Evolutionary conservation across 345 rosid species (phyloP).

Genomic region (Linum lewisii): DNA sequence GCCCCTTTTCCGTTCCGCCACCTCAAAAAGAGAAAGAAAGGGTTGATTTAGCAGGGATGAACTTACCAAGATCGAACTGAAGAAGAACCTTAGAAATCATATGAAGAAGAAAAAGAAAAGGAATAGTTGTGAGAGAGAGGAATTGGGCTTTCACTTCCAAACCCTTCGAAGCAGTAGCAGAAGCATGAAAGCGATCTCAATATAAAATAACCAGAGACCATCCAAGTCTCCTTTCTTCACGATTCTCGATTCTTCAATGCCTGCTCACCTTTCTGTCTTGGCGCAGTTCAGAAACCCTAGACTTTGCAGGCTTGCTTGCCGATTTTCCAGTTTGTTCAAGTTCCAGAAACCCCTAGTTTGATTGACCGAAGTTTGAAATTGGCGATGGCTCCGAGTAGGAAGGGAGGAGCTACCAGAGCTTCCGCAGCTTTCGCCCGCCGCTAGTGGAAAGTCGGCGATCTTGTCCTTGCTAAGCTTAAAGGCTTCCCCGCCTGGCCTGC

Average conservation of each 20-base stretch:
- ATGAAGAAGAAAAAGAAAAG: too few relatives aligned
- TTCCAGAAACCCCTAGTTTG: constrained; percentile 10
- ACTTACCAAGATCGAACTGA: too few relatives aligned
- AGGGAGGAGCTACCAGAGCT: constrained; percentile 58
- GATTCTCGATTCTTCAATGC: constrained; percentile 46
- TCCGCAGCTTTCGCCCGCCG: constrained; percentile 77
- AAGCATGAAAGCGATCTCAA: too few relatives aligned
- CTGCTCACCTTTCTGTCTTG: constrained; percentile 26
- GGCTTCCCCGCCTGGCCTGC: constrained; percentile 99
- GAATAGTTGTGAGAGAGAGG: too few relatives aligned
- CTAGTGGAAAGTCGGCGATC: constrained; percentile 95
- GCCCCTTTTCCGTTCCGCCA: too few relatives aligned
- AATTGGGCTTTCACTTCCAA: too few relatives aligned
- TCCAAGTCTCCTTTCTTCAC: background rate
- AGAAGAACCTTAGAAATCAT: too few relatives aligned
- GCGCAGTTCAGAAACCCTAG: constrained; percentile 35
- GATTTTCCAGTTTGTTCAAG: constrained; percentile 4
- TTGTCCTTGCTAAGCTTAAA: constrained; percentile 90
- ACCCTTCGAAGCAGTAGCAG: too few relatives aligned
- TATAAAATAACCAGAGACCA: too few relatives aligned
- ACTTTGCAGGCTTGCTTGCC: constrained; percentile 24
- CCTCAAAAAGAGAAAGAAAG: too few relatives aligned
- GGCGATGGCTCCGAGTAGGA: constrained; percentile 80
- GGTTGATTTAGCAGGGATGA: too few relatives aligned
- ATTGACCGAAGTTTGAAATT: constrained; percentile 14